Conservation (phyloP, 129 eudicot species). For the Saussurea involucrata region DNA sequence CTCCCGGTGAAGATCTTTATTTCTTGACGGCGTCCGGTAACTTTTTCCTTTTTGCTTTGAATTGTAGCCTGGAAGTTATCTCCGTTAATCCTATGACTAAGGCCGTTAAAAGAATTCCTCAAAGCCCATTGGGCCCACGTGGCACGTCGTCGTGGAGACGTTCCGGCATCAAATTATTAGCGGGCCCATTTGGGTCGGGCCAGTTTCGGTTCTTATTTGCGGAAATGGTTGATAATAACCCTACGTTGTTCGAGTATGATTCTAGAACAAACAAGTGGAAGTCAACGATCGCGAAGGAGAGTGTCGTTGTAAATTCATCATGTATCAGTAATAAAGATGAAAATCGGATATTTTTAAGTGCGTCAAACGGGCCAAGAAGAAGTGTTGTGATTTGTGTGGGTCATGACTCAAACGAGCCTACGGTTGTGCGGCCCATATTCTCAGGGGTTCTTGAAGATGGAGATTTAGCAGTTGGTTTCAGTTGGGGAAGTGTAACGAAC, state of each 20-base stretch:
- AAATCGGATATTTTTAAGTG: constrained; percentile 34
- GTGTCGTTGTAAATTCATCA: neutral
- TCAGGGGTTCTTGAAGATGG: constrained; percentile 26
- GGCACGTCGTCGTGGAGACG: constrained; percentile 70
- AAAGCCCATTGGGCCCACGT: constrained; percentile 67
- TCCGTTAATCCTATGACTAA: constrained; percentile 50
- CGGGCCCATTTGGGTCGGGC: constrained; percentile 30
- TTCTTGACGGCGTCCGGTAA: constrained; percentile 59
- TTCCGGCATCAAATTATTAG: constrained; percentile 58
- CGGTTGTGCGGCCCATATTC: constrained; percentile 47
- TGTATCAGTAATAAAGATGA: neutral
- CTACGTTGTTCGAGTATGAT: constrained; percentile 50
- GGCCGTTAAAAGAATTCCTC: constrained; percentile 44
- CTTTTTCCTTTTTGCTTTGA: constrained; percentile 55
- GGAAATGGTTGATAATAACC: constrained; percentile 33
- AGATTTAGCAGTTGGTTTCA: constrained; percentile 49
- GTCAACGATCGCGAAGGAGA: constrained; percentile 34
- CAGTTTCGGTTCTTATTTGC: constrained; percentile 50
- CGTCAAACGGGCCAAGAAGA: constrained; percentile 41
- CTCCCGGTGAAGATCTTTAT: constrained; percentile 65
- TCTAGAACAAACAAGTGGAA: constrained; percentile 45
- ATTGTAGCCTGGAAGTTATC: constrained; percentile 52
- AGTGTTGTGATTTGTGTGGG: constrained; percentile 42
- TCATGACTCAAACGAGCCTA: constrained; percentile 25
- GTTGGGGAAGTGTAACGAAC: constrained; percentile 46